phyloP scores from a whole-genome alignment of 805 yeast species.

The Maudiozyma bulderi region DNA sequence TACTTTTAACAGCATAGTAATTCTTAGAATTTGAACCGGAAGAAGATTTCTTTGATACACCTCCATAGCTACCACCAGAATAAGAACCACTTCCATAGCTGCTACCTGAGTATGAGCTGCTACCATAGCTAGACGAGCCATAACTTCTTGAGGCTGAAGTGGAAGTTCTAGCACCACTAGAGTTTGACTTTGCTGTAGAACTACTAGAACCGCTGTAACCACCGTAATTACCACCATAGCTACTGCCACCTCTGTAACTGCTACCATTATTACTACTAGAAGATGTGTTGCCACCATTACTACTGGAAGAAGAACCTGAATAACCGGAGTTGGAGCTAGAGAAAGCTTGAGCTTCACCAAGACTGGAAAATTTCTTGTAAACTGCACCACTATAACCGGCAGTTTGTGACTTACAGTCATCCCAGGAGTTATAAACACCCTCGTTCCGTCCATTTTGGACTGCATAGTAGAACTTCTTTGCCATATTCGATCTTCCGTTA shows the following conservation, averaged over 20 bases:
- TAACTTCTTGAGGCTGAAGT: not conserved
- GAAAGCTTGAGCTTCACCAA: conserved; percentile 41
- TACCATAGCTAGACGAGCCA: too few relatives aligned
- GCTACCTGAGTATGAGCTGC: too few relatives aligned
- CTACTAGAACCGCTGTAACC: not conserved
- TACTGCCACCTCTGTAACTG: not conserved
- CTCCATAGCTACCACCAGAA: not conserved
- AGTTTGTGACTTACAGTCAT: conserved; percentile 42
- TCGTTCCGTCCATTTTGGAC: conserved; percentile 41
- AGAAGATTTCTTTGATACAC: not conserved
- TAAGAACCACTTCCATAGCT: not conserved
- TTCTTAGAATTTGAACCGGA: not conserved
- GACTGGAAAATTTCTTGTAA: conserved; percentile 45
- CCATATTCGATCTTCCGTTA: conserved; percentile 5
- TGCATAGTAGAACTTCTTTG: conserved; percentile 36
- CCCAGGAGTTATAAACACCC: conserved; percentile 60
- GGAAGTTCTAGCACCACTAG: not conserved
- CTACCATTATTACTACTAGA: not conserved
- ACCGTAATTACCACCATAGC: not conserved
- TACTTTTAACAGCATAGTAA: conserved; percentile 30
- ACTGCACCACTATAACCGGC: conserved; percentile 47
- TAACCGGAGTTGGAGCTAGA: conserved; percentile 5
- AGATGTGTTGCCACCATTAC: not conserved
- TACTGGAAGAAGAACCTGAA: not conserved
- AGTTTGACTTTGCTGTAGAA: not conserved